Conservation (phyloP, 1,284 basidiomycete genomes). For the Heterobasidion occidentale region DNA sequence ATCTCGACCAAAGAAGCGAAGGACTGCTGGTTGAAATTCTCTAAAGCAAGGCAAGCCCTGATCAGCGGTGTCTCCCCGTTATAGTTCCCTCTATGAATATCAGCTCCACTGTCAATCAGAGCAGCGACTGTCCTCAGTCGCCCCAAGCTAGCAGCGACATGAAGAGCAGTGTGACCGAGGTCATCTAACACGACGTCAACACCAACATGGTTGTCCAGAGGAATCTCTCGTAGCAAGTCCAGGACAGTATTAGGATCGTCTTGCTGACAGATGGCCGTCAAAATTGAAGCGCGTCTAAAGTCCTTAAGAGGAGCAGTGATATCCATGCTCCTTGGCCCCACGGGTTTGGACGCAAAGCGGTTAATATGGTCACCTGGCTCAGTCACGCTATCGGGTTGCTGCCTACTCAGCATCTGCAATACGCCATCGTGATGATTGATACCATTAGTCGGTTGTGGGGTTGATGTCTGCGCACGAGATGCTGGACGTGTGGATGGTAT, state of each 20-base stretch:
- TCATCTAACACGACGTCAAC: slow-evolving; percentile 86
- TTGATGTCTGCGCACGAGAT: slow-evolving; percentile 11
- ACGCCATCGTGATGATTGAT: slow-evolving; percentile 21
- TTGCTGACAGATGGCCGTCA: slow-evolving; percentile 56
- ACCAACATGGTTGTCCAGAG: slow-evolving; percentile 45
- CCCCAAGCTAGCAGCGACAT: slow-evolving; percentile 87
- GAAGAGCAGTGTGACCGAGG: slow-evolving; percentile 90
- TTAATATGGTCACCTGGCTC: slow-evolving; percentile 34
- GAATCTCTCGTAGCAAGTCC: slow-evolving; percentile 56
- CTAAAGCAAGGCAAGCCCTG: slow-evolving; percentile 85
- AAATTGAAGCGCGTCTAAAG: slow-evolving; percentile 47
- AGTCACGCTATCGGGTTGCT: slow-evolving; percentile 20
- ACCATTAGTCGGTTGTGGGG: slow-evolving; percentile 24
- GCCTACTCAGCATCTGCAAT: slow-evolving; percentile 24
- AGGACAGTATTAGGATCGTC: slow-evolving; percentile 60
- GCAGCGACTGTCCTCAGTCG: slow-evolving; percentile 61
- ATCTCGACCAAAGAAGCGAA: slow-evolving; percentile 65
- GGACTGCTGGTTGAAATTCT: slow-evolving; percentile 75
- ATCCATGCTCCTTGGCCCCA: slow-evolving; percentile 48
- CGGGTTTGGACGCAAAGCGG: slow-evolving; percentile 65
- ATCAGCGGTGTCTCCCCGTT: slow-evolving; percentile 94
- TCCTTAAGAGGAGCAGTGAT: slow-evolving; percentile 53
- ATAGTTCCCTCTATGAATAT: slow-evolving; percentile 86
- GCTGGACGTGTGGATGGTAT: slow-evolving; percentile 3
- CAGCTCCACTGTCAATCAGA: slow-evolving; percentile 70